Conservation (phyloP, 352 stramenopile genomes). For the Pythium scleroteichum region DNA sequence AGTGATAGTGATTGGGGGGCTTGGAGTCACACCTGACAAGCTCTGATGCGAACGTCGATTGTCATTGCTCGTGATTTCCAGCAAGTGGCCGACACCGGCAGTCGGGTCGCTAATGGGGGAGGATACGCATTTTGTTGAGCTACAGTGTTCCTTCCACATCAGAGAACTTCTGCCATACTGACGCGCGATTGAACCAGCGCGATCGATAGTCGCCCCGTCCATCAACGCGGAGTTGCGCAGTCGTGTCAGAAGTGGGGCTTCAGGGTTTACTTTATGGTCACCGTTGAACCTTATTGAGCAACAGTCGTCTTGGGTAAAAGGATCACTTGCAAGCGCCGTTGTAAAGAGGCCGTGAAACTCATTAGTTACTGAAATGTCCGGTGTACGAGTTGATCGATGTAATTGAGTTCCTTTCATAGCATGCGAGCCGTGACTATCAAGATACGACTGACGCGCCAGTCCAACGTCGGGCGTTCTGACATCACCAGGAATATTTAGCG, state of each 20-base stretch:
- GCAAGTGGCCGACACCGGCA: too few species aligned
- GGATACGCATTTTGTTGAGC: background rate
- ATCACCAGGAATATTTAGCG: background rate
- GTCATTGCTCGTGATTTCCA: too few species aligned
- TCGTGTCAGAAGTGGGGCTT: conserved; percentile 12
- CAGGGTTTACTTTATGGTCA: background rate
- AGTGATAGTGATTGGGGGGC: too few species aligned
- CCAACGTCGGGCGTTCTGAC: background rate
- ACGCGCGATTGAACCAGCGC: conserved; percentile 15
- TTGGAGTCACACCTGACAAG: too few species aligned
- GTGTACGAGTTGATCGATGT: background rate
- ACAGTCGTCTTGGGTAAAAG: background rate
- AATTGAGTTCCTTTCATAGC: background rate
- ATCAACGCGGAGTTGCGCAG: conserved; percentile 43
- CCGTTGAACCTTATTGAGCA: background rate
- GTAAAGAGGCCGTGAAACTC: background rate
- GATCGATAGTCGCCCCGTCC: conserved; percentile 21
- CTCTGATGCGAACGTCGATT: too few species aligned
- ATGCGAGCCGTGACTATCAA: background rate
- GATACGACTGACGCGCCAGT: background rate
- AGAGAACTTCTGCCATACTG: conserved; percentile 29
- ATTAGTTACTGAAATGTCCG: background rate
- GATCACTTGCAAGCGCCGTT: background rate
- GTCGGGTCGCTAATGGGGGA: background rate
- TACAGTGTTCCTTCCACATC: conserved; percentile 12